Base-by-base conservation (phyloP, 768 basidiomycete genomes). In the Tulasnella sp. region DNA sequence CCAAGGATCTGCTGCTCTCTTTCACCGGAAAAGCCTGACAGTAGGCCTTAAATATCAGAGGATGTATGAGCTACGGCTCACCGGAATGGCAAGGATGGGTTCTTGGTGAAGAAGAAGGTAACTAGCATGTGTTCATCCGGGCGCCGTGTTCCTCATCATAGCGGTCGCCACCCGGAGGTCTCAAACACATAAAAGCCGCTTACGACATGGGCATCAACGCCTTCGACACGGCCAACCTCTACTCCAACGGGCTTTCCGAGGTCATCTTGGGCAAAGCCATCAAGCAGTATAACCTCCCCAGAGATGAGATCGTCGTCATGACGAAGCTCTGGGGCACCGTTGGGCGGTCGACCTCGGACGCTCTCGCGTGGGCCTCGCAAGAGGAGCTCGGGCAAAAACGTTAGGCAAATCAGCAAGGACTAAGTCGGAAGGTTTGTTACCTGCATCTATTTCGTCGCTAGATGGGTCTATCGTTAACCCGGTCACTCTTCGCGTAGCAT, bases 291-390 rank as follows among this genome's bases (percentile, higher is more conserved):
- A 71, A 71, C 70, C 42, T 71, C 23, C 85, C 86, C 0, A 82
- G 87, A 3, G 90, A 91, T 20, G 89, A 91, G 80, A 89, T 93
- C 70, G 92, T 94, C 18, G 88, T 94, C 18, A 87, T 93, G 86
- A 93, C 93, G 75, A 94, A 94, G 85, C 89, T 89, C 6, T 35
- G 46, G n/a, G 71, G 40, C 1, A 26, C 70, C 20, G 70, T 71
- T 3, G 70, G 29, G 10, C 29, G 42, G 16, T 23, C 70, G 44
- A 67, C 70, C 23, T 37, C 70, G 29, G 71, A 72, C 11, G 37
- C 29, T 11, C 23, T 76, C n/a, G 35, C 37, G 15, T 46, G 29
- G 23, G 39, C 32, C 29, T 20, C 26, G 1, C 26, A 32, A 3
- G 75, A 57, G 3, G 57, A 76, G 75, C 16, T 61, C n/a, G 80